phyloP scores from a whole-genome alignment of 371 early-diverging fungal species.

The Nematocida major region DNA sequence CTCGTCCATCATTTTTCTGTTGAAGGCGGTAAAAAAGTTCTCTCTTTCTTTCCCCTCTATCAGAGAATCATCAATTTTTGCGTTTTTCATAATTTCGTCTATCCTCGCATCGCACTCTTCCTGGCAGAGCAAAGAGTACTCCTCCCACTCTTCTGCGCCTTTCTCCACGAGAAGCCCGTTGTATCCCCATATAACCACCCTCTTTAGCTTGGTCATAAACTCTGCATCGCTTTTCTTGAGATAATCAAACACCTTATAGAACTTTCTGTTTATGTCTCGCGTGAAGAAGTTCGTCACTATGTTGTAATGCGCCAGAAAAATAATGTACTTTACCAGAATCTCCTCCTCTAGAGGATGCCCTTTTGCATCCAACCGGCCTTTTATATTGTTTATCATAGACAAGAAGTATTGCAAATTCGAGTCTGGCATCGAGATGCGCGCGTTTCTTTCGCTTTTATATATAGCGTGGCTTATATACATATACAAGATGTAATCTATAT shows the following conservation, averaged over 20 bases:
- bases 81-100: neutral
- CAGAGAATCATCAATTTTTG: neutral
- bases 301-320: constrained; percentile 9
- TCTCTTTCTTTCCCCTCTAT: neutral
- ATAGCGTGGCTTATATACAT: constrained; percentile 1
- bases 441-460: neutral
- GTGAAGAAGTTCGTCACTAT: neutral
- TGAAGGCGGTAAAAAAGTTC: neutral
- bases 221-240: neutral
- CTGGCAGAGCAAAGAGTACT: neutral
- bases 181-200: neutral
- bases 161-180: neutral
- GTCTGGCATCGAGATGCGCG: neutral
- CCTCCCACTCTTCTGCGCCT: neutral
- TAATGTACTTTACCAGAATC: constrained; percentile 12
- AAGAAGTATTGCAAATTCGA: neutral
- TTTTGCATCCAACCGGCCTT: neutral
- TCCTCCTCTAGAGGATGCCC: constrained; percentile 34
- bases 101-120: neutral
- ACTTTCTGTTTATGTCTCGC: neutral
- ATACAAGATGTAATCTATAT: constrained; percentile 42
- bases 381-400: neutral
- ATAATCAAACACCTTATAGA: neutral
- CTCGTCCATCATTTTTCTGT: neutral
- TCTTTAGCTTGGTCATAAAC: neutral